phyloP scores from a whole-genome alignment of 345 rosid species.

The Physaria fendleri region DNA sequence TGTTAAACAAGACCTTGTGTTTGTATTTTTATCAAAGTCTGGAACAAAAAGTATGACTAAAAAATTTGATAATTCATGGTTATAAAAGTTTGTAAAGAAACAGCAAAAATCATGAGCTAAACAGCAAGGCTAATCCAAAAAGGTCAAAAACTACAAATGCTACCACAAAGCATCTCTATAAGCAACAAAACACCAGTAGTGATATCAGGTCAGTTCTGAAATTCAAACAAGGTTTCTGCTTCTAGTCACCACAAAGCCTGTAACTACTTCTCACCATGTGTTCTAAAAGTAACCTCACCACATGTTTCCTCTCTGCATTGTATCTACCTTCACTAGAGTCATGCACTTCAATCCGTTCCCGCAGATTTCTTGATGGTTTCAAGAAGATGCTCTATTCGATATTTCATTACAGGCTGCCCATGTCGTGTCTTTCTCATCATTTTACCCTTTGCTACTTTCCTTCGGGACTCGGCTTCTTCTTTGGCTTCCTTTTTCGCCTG shows the following conservation, averaged over 20 bases:
- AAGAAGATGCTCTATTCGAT: conserved; percentile 77
- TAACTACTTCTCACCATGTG: background rate
- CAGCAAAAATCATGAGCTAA: too few species aligned
- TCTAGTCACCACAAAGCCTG: background rate
- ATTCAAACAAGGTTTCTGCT: background rate
- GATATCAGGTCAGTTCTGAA: too few species aligned
- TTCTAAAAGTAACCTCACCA: background rate
- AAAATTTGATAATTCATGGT: too few species aligned
- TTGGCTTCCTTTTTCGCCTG: conserved; percentile 61
- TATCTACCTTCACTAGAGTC: background rate
- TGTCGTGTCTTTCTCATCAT: conserved; percentile 68
- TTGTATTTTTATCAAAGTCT: conserved; percentile 7
- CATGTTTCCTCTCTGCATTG: too few species aligned
- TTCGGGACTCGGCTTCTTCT: conserved; percentile 60
- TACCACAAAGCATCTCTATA: too few species aligned
- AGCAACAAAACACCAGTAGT: too few species aligned
- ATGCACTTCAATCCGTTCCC: background rate
- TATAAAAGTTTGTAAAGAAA: too few species aligned
- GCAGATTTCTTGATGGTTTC: conserved; percentile 56
- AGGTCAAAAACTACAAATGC: too few species aligned
- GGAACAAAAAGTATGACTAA: conserved; percentile 5
- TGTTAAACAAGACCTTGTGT: conserved; percentile 6
- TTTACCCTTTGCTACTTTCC: conserved; percentile 57
- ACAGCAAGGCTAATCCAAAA: too few species aligned
- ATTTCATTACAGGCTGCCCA: conserved; percentile 94